Conservation (phyloP, 208 protist genomes). For the Leishmania braziliensis region DNA sequence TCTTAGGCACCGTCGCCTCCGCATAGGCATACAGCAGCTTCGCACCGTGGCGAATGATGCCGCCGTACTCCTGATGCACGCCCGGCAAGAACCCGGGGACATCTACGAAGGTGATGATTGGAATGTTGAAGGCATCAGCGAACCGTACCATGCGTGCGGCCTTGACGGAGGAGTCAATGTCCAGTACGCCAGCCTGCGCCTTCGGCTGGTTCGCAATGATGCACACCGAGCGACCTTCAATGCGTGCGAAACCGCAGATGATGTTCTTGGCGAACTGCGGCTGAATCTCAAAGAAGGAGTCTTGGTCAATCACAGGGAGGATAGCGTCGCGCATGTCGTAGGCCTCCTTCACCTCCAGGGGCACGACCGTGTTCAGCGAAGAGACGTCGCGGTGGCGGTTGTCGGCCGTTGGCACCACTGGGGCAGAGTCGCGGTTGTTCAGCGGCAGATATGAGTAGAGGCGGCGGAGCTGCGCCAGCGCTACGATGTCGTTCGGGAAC, state of each 20-base stretch:
- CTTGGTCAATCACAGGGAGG: slow-evolving; percentile 85
- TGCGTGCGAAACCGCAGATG: slow-evolving; percentile 91
- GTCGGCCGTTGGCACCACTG: slow-evolving; percentile 65
- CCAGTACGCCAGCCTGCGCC: slow-evolving; percentile 92
- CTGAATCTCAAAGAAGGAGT: slow-evolving; percentile 95
- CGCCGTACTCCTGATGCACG: slow-evolving; percentile 87
- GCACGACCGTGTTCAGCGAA: slow-evolving; percentile 76
- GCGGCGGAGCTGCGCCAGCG: slow-evolving; percentile 74
- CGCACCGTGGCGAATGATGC: slow-evolving; percentile 97
- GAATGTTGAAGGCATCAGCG: slow-evolving; percentile 98
- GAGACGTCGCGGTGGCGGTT: slow-evolving; percentile 37
- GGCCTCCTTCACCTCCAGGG: slow-evolving; percentile 84
- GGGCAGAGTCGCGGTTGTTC: slow-evolving; percentile 74
- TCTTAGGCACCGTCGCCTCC: slow-evolving; percentile 96
- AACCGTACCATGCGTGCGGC: slow-evolving; percentile 96
- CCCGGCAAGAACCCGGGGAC: slow-evolving; percentile 98
- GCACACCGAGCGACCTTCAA: slow-evolving; percentile 92
- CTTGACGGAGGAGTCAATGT: slow-evolving; percentile 92
- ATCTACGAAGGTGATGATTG: slow-evolving; percentile 96
- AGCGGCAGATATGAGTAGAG: slow-evolving; percentile 92
- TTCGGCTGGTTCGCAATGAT: slow-evolving; percentile 96
- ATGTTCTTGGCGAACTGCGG: slow-evolving; percentile 96
- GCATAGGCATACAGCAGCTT: slow-evolving; percentile 98
- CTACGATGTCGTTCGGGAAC: slow-evolving; percentile 94
- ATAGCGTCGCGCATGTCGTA: slow-evolving; percentile 95